Evolutionary conservation across 345 rosid species (phyloP), one percentile per base, ranked within the genome.

Genomic region (Eucalyptus fibrosa): DNA sequence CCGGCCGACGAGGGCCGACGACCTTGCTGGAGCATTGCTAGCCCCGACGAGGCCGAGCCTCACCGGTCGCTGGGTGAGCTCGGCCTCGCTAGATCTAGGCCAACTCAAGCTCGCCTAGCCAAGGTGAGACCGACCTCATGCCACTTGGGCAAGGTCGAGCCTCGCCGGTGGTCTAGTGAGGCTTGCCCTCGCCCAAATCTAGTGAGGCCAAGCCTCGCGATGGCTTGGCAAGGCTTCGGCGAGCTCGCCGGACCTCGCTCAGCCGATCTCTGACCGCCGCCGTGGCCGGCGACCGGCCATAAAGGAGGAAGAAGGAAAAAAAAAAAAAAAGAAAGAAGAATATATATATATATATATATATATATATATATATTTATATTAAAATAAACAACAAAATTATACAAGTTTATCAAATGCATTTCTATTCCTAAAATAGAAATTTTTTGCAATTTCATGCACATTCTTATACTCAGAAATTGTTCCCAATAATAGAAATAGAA

Each of bases 21-120:
- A 50, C 51, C 18, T 50, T 0, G 18, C 0, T 0, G 0, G 18
- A 50, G 18, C 1, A 0, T 50, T 0, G 7, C 0, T 0, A 0
- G 17, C 51, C 51, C 51, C 0, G 16, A 0, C 18, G 3, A 50
- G 7, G 17, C 18, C 18, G 0, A 50, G 17, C 18, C 51, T 50
- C 51, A 2, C 7, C 7, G 1, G 18, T 50, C 18, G 0, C 7
- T 50, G 0, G 7, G 18, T 0, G 0, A 50, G 51, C 51, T 50
- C 6, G 6, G 17, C 17, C 51, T 14, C 51, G 3, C 51, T 0
- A 50, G 6, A 50, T 50, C 3, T 50, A 1, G 51, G 51, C 51
- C 0, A 50, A 17, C 51, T 14, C 51, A 50, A 50, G 51, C 17
- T 50, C 0, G 7, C 17, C 17, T 3, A 5, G 0, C 51, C 17